Evolutionary conservation across 1,284 basidiomycete genomes (phyloP).

Genomic region (Leccinum angustisporum): DNA sequence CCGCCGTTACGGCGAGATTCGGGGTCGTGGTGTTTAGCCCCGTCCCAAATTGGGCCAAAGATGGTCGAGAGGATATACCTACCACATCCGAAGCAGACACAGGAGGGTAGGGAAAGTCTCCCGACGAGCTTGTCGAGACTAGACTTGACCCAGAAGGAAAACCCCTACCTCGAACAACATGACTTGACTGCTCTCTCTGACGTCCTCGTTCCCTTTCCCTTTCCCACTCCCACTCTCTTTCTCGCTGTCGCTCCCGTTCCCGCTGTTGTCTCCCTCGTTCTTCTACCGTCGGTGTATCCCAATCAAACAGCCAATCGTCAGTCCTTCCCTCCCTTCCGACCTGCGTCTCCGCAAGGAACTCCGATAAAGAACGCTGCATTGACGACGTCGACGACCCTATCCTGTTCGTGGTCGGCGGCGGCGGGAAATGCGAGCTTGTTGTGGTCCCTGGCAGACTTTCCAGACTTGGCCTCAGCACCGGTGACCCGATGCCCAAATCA

Average conservation of each 20-base stretch:
- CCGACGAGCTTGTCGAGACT: slow-evolving; percentile 15
- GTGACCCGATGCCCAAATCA: slow-evolving; percentile 16
- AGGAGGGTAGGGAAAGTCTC: slow-evolving; percentile 18
- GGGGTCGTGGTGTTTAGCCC: slow-evolving; percentile 1
- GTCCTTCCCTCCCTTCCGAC: slow-evolving; percentile 14
- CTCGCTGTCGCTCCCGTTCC: slow-evolving; percentile 15
- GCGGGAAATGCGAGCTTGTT: slow-evolving; percentile 10
- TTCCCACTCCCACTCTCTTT: slow-evolving; percentile 26
- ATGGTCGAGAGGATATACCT: slow-evolving; percentile 2
- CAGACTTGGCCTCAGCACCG: slow-evolving; percentile 15
- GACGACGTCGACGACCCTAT: slow-evolving; percentile 9
- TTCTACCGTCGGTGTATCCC: slow-evolving; percentile 17
- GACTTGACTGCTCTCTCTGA: slow-evolving; percentile 20
- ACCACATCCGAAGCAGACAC: neutral
- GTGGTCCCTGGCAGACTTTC: slow-evolving; percentile 16
- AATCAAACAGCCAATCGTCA: slow-evolving; percentile 18
- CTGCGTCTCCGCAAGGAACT: slow-evolving; percentile 24
- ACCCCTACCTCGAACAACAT: slow-evolving; percentile 19
- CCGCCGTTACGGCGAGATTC: slow-evolving; percentile 5
- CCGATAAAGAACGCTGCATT: slow-evolving; percentile 27
- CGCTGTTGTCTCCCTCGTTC: slow-evolving; percentile 15
- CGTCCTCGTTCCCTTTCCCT: slow-evolving; percentile 25
- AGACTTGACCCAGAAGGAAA: slow-evolving; percentile 18
- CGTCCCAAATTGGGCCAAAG: slow-evolving; percentile 10
- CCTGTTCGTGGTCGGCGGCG: neutral